Percentiles rank a stretch among this genome's conserved stretches.
phyloP scores from a whole-genome alignment of 257 asterid species.

The Solanum peruvianum region DNA sequence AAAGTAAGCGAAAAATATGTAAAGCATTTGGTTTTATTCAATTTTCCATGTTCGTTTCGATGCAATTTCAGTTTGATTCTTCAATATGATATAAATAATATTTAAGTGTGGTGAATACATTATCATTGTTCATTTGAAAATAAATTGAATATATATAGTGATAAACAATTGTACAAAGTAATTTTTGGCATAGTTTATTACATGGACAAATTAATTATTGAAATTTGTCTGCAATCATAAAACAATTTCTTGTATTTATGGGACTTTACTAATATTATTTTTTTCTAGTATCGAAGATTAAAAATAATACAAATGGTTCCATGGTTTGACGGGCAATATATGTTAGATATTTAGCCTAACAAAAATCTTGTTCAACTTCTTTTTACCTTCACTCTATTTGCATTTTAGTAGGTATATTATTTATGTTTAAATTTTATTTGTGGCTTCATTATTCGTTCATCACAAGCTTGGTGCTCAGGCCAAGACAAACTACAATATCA shows the following conservation, averaged over 20 bases:
- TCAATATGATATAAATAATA: background rate
- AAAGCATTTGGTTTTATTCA: background rate
- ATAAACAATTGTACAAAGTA: no score
- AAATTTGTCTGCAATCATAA: background rate
- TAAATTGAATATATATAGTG: background rate
- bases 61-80: background rate
- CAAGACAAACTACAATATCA: background rate
- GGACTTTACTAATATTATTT: background rate
- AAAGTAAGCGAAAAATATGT: background rate
- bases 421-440: background rate
- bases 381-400: background rate
- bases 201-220: no score
- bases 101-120: background rate
- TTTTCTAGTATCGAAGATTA: background rate
- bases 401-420: background rate
- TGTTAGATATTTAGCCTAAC: background rate
- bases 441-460: background rate
- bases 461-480: background rate
- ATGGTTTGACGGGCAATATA: background rate
- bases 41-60: background rate
- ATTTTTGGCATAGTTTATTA: no score
- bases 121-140: background rate
- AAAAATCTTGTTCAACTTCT: background rate
- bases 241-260: no score
- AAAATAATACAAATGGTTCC: background rate